Evolutionary conservation across 169 alveolate genomes (phyloP), one percentile per base, ranked within the genome.

Genomic region (Cytauxzoon felis): DNA sequence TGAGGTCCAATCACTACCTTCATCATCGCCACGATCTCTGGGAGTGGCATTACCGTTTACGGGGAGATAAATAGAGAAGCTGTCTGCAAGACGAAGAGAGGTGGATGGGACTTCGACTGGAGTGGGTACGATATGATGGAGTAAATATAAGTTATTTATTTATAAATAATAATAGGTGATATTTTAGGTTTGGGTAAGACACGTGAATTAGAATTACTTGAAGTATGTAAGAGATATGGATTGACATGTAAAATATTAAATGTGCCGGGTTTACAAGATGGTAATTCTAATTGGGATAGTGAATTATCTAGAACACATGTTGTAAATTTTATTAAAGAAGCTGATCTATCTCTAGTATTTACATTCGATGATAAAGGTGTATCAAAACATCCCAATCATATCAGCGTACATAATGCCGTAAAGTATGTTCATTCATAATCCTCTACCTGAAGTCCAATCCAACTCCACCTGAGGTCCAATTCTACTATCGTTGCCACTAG

Each of bases 361-460:
- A 85, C 91, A 13, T 85, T 85, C 57, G 91, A 85, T 62, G 47
- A 53, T 5, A 40, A 53, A 33, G 91, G 91, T 1, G 87, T 68
- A 30, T 85, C 91, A 4, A 81, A 80, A 11, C 91, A 85, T 42
- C 91, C 91, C 18, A 85, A 85, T 51, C 91, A 85, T 62, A 66
- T 61, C 32, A 60, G 82, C 41, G 30, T 48, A 23, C 68, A 67
- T 30, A 21, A 71, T 9, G 62, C 88, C 19, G 80, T 48, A 19
- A 59, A 68, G 67, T 49, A 49, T 1, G 27, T 11, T 54, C 16
- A 43, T 43, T 43, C 52, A 38, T 38, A 38, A 13, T 11, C 45
- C n/a, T 13, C n/a, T 13, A 13, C 45, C 45, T 13, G 11, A 38
- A 13, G 13, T 13, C n/a, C 11, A 11, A 38, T 11, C 45, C 45